Evolutionary conservation across 148 eudicot genomes (phyloP).

Genomic region (Nepenthes gracilis): DNA sequence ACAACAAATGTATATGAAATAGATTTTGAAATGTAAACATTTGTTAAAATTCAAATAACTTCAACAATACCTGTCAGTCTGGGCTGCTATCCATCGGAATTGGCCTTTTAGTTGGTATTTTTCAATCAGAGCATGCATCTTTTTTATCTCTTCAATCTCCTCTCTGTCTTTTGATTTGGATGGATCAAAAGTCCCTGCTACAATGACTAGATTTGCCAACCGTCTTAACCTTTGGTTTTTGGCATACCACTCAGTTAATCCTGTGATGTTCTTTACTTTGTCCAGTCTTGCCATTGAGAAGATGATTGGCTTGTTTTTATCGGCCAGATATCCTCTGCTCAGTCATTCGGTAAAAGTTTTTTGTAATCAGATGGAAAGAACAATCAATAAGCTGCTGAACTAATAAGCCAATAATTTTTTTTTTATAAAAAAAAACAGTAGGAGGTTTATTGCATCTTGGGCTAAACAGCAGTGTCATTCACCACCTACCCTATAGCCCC

Average conservation of each 20-base stretch:
- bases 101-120: constrained; percentile 52
- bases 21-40: too few relatives aligned
- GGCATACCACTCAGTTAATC: constrained; percentile 49
- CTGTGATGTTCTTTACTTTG: constrained; percentile 58
- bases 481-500: too few relatives aligned
- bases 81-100: constrained; percentile 64
- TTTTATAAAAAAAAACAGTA: not conserved
- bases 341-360: not conserved
- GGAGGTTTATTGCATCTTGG: not conserved
- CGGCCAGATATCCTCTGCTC: constrained; percentile 51
- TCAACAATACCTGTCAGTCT: constrained; percentile 23
- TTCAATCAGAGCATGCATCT: constrained; percentile 40
- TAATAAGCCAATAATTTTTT: not conserved
- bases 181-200: constrained; percentile 49
- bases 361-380: too few relatives aligned
- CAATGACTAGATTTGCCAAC: constrained; percentile 45
- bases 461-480: not conserved
- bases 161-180: constrained; percentile 61
- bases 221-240: constrained; percentile 37
- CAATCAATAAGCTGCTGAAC: not conserved
- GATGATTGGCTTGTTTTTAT: constrained; percentile 45
- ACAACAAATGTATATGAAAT: too few relatives aligned
- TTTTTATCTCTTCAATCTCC: constrained; percentile 51
- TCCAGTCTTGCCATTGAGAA: constrained; percentile 75
- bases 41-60: too few relatives aligned